A percentile compares a stretch with the other conserved stretches of the same genome.
phyloP scores from a whole-genome alignment of 768 basidiomycete species.

The Naganishia randhawae region DNA sequence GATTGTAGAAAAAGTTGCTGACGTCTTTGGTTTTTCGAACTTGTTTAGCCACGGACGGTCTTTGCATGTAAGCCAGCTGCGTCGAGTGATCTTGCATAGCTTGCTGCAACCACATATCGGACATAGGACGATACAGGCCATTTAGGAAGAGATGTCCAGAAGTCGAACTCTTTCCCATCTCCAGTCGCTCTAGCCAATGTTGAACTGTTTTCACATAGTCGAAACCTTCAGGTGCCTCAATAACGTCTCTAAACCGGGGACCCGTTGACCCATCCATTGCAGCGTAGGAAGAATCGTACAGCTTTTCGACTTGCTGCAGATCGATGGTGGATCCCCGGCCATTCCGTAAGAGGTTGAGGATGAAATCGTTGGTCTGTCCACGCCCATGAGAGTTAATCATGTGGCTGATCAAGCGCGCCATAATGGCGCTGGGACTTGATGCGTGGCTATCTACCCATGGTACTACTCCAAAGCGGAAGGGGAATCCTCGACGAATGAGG shows the following conservation, averaged over 20 bases:
- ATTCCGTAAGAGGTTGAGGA: constrained; percentile 40
- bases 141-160: constrained; percentile 79
- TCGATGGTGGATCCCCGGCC: constrained; percentile 6
- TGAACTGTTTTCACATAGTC: constrained; percentile 37
- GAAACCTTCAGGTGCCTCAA: constrained; percentile 25
- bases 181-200: constrained; percentile 14
- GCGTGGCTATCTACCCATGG: constrained; percentile 59
- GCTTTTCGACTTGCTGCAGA: background rate
- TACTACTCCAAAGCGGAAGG: constrained; percentile 81
- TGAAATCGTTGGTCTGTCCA: constrained; percentile 61
- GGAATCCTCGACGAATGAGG: constrained; percentile 69
- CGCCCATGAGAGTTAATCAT: constrained; percentile 63
- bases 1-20: constrained; percentile 81
- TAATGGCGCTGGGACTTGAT: constrained; percentile 51
- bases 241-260: constrained; percentile 38
- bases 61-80: constrained; percentile 21
- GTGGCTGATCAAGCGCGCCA: constrained; percentile 71
- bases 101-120: constrained; percentile 28
- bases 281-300: constrained; percentile 24
- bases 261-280: constrained; percentile 31
- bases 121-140: constrained; percentile 57
- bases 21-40: constrained; percentile 51
- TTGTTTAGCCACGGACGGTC: constrained; percentile 9
- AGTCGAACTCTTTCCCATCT: constrained; percentile 32
- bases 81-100: constrained; percentile 27